phyloP scores from a whole-genome alignment of 805 yeast species.

The Wickerhamomyces strasburgensis region DNA sequence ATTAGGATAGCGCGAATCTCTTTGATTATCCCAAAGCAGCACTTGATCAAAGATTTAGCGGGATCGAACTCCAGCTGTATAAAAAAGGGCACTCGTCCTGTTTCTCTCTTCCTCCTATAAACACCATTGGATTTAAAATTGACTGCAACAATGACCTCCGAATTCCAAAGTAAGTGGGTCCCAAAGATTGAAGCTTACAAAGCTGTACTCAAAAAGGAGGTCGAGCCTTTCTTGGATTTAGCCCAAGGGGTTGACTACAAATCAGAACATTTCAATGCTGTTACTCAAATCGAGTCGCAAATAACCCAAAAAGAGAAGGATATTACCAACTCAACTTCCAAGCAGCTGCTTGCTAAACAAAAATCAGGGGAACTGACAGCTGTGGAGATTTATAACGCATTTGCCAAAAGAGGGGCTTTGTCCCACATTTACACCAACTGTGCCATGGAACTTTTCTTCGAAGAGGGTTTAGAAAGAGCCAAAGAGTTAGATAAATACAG shows the following conservation, averaged over 20 bases:
- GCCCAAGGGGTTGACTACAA: slow-evolving; percentile 15
- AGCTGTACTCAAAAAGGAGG: slow-evolving; percentile 14
- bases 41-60: too few species aligned
- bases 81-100: neutral
- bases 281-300: slow-evolving; percentile 13
- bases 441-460: slow-evolving; percentile 39
- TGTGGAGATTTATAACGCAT: slow-evolving; percentile 44
- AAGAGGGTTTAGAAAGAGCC: slow-evolving; percentile 57
- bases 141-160: too few species aligned
- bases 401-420: slow-evolving; percentile 51
- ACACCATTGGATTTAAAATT: too few species aligned
- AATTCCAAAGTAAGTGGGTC: slow-evolving; percentile 15
- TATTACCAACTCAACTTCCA: slow-evolving; percentile 19
- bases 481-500: slow-evolving; percentile 46
- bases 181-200: slow-evolving; percentile 21
- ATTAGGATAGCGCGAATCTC: slow-evolving; percentile 4
- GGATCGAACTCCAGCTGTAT: too few species aligned
- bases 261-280: slow-evolving; percentile 21
- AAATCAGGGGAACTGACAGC: slow-evolving; percentile 31
- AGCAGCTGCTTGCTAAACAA: slow-evolving; percentile 18
- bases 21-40: neutral
- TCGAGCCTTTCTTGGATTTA: slow-evolving; percentile 18
- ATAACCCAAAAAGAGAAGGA: slow-evolving; percentile 17
- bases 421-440: slow-evolving; percentile 48
- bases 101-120: too few species aligned